phyloP scores from a whole-genome alignment of 495 filamentous ascomycete genomes.

The Tetracladium setigerum region DNA sequence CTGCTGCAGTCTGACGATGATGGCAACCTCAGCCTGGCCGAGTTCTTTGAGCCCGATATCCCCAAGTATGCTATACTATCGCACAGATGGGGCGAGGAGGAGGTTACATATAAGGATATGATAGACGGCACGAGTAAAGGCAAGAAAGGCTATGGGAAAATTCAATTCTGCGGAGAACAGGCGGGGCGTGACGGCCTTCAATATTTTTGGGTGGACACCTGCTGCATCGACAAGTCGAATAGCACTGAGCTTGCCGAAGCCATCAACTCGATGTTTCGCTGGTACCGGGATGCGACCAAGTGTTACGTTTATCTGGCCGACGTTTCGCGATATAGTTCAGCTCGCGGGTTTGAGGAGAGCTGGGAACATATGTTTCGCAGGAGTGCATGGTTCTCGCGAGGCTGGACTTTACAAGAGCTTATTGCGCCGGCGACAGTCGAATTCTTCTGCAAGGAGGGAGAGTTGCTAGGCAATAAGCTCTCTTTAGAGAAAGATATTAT shows the following conservation, averaged over 20 bases:
- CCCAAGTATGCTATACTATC: slow-evolving; percentile 20
- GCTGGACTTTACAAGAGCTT: slow-evolving; percentile 17
- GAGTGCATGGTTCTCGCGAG: slow-evolving; percentile 8
- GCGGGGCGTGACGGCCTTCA: neutral
- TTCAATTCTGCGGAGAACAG: neutral
- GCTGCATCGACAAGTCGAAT: slow-evolving; percentile 27
- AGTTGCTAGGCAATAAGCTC: slow-evolving; percentile 3
- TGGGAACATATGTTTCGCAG: neutral
- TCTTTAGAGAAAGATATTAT: slow-evolving; percentile 1
- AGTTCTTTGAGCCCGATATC: slow-evolving; percentile 1
- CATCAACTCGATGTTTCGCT: slow-evolving; percentile 13
- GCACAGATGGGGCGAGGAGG: slow-evolving; percentile 1
- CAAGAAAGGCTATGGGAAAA: slow-evolving; percentile 22
- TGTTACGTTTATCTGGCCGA: slow-evolving; percentile 8
- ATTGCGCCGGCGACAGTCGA: slow-evolving; percentile 7
- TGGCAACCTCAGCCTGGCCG: slow-evolving; percentile 7
- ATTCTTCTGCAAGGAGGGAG: slow-evolving; percentile 5
- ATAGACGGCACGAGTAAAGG: slow-evolving; percentile 3
- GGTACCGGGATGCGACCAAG: neutral
- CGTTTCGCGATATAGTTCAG: neutral
- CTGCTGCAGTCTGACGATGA: neutral
- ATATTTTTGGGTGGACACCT: slow-evolving; percentile 34
- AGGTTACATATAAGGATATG: slow-evolving; percentile 7
- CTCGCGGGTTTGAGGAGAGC: too few relatives aligned
- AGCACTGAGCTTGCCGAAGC: slow-evolving; percentile 23